phyloP scores from a whole-genome alignment of 1,139 yeast genomes.

The Kodamaea fungicola region DNA sequence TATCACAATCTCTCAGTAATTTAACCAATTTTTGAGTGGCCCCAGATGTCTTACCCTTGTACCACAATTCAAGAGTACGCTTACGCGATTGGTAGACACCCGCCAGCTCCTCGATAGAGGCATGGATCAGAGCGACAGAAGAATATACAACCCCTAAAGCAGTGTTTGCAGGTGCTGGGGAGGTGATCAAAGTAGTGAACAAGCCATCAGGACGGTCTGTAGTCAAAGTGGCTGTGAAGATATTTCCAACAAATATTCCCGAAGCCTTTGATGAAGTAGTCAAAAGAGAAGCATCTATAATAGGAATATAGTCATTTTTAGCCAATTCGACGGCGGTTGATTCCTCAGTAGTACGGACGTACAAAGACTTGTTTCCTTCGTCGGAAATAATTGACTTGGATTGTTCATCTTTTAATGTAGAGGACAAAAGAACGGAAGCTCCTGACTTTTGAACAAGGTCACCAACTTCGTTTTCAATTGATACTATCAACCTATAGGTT shows the following conservation, averaged over 20 bases:
- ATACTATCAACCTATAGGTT: conserved; percentile 50
- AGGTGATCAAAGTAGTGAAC: conserved; percentile 80
- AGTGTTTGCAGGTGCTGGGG: conserved; percentile 45
- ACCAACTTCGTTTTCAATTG: conserved; percentile 14
- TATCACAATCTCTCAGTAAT: conserved; percentile 83
- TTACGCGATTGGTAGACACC: conserved; percentile 95
- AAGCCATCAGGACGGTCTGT: conserved; percentile 89
- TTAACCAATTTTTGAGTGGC: conserved; percentile 76
- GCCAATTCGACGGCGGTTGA: conserved; percentile 30
- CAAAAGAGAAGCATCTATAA: conserved; percentile 44
- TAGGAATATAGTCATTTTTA: conserved; percentile 42
- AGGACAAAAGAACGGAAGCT: conserved; percentile 22
- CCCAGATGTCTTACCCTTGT: conserved; percentile 93
- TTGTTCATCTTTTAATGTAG: conserved; percentile 11
- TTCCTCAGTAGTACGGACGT: conserved; percentile 19
- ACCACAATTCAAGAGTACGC: conserved; percentile 82
- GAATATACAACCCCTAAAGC: conserved; percentile 92
- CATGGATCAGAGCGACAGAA: conserved; percentile 72
- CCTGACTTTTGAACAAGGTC: conserved; percentile 16
- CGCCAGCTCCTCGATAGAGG: conserved; percentile 73
- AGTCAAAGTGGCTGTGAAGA: conserved; percentile 53
- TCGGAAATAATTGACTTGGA: conserved; percentile 21
- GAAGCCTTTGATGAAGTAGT: conserved; percentile 27
- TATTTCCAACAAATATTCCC: conserved; percentile 46
- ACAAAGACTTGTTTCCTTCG: conserved; percentile 46